Conservation (phyloP, 108 stramenopile genomes). For the Epithemia pelagica region DNA sequence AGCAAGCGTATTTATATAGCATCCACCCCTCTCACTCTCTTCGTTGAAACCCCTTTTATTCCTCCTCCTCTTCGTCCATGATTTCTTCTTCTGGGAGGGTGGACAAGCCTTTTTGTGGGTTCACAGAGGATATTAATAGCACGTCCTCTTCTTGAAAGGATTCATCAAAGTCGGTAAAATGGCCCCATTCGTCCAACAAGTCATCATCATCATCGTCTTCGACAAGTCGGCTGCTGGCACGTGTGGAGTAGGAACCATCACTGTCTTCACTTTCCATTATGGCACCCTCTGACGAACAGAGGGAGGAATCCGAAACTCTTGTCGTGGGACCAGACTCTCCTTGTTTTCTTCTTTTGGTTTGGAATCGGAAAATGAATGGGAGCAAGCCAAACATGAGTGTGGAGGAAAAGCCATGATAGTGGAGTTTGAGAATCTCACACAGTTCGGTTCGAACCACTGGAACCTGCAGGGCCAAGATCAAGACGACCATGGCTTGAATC, state of each 20-base stretch:
- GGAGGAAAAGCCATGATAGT: constrained; percentile 2
- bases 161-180: constrained; percentile 16
- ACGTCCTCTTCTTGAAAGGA: constrained; percentile 1
- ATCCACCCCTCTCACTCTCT: too few species aligned
- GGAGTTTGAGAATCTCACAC: constrained; percentile 8
- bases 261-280: constrained; percentile 2
- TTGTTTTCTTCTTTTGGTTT: too few species aligned
- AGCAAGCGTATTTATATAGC: too few species aligned
- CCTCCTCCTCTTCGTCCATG: neutral
- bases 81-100: too few species aligned
- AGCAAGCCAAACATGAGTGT: constrained; percentile 3
- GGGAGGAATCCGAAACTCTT: too few species aligned
- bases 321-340: too few species aligned
- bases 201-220: neutral
- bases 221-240: neutral
- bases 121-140: too few species aligned
- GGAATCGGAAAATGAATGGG: neutral
- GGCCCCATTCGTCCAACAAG: constrained; percentile 14
- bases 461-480: constrained; percentile 3
- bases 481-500: neutral
- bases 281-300: too few species aligned
- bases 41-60: too few species aligned
- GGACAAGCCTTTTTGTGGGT: too few species aligned
- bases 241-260: neutral
- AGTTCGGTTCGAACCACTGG: neutral